phyloP scores from a whole-genome alignment of 164 flowering plant genomes.

The Vitis rotundifolia region DNA sequence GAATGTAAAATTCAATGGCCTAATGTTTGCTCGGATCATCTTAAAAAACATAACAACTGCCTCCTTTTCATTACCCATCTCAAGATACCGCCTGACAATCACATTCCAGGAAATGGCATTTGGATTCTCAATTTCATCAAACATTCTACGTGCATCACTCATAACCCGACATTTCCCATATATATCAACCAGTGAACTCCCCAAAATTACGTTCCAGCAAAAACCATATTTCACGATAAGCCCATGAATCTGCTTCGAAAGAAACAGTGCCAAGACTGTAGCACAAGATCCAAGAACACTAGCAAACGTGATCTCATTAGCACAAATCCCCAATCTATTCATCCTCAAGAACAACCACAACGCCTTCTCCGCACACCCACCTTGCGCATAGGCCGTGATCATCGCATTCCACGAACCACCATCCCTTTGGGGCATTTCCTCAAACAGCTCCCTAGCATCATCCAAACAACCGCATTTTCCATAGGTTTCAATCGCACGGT shows the following conservation, averaged over 20 bases:
- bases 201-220: constrained; percentile 53
- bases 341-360: constrained; percentile 34
- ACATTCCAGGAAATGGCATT: constrained; percentile 71
- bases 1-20: constrained; percentile 47
- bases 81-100: constrained; percentile 58
- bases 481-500: constrained; percentile 55
- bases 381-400: constrained; percentile 46
- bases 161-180: constrained; percentile 64
- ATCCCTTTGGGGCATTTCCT: constrained; percentile 57
- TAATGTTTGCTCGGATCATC: constrained; percentile 32
- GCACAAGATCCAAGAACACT: constrained; percentile 56
- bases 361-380: constrained; percentile 35
- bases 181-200: constrained; percentile 60
- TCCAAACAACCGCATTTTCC: constrained; percentile 51
- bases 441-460: constrained; percentile 62
- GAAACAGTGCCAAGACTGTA: constrained; percentile 25
- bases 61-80: constrained; percentile 42
- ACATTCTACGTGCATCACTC: constrained; percentile 50
- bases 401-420: constrained; percentile 76
- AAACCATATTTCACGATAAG: constrained; percentile 46
- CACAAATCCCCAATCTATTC: constrained; percentile 33
- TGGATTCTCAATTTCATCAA: constrained; percentile 52
- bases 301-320: constrained; percentile 58
- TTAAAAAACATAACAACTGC: constrained; percentile 49
- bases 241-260: constrained; percentile 52